phyloP scores from a whole-genome alignment of 2,329 filamentous ascomycete species.

The Berkeleyomyces rouxiae region DNA sequence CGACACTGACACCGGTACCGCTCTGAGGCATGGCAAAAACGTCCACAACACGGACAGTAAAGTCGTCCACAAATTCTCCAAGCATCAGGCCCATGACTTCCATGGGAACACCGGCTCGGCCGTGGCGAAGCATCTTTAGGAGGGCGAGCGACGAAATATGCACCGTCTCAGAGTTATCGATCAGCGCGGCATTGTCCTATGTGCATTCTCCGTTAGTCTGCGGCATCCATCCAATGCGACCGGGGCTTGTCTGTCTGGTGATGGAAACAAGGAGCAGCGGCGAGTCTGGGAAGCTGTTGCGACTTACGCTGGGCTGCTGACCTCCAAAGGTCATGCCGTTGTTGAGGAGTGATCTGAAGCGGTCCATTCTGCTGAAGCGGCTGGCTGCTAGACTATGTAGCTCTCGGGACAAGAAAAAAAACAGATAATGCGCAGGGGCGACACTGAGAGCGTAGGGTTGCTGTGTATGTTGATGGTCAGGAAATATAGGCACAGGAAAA shows the following conservation, averaged over 20 bases:
- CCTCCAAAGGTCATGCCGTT: conserved; percentile 4
- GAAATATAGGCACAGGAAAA: not conserved
- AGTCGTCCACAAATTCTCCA: conserved; percentile 35
- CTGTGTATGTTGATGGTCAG: not conserved
- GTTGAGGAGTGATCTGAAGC: conserved; percentile 11
- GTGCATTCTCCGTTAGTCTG: not conserved
- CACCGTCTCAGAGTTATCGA: conserved; percentile 98
- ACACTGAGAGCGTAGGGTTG: not conserved
- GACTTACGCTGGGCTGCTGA: conserved; percentile 9
- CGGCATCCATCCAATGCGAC: no score
- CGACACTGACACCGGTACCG: conserved; percentile 93
- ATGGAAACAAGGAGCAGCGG: no score
- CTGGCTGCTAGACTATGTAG: not conserved
- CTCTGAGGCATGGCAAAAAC: conserved; percentile 99
- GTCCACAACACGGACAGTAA: conserved; percentile 81
- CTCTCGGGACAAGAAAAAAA: not conserved
- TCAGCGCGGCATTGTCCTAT: conserved; percentile 76
- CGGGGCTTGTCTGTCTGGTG: no score
- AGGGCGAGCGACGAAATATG: conserved; percentile 96
- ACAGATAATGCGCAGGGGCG: not conserved
- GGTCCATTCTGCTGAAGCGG: conserved; percentile 8
- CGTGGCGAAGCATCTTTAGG: conserved; percentile 96
- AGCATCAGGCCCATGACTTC: conserved; percentile 97
- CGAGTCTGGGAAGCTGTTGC: not conserved
- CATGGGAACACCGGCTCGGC: conserved; percentile 95